A percentile compares a stretch with the other conserved stretches of the same genome.
phyloP scores from a whole-genome alignment of 768 basidiomycete genomes.

The Cubamyces sp. region DNA sequence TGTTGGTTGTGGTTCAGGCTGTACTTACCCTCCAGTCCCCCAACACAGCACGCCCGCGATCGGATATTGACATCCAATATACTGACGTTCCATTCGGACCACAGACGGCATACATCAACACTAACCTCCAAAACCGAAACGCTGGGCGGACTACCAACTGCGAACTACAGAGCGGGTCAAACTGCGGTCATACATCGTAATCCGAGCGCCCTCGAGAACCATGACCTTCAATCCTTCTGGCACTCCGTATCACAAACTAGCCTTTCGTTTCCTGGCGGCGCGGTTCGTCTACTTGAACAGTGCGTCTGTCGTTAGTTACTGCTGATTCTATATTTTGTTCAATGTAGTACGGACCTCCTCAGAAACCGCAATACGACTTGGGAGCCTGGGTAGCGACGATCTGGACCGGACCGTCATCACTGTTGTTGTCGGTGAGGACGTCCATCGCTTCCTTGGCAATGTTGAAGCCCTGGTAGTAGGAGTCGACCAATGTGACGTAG shows the following conservation, averaged over 20 bases:
- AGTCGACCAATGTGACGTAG: slow-evolving; percentile 38
- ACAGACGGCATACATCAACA: too few species aligned
- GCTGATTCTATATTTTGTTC: too few species aligned
- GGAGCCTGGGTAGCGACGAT: slow-evolving; percentile 49
- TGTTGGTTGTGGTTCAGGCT: too few species aligned
- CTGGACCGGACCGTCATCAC: slow-evolving; percentile 49
- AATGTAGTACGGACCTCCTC: slow-evolving; percentile 1
- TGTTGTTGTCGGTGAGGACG: slow-evolving; percentile 44
- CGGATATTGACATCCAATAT: too few species aligned
- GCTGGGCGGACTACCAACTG: slow-evolving; percentile 1
- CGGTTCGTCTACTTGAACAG: too few species aligned
- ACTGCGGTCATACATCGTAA: slow-evolving; percentile 12
- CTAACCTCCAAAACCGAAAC: neutral
- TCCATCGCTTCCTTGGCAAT: slow-evolving; percentile 42
- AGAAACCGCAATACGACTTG: slow-evolving; percentile 55
- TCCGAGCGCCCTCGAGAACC: slow-evolving; percentile 10
- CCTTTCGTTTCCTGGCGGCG: too few species aligned
- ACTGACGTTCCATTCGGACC: neutral
- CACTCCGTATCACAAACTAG: neutral
- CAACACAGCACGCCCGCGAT: too few species aligned
- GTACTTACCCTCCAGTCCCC: too few species aligned
- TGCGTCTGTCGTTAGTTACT: too few species aligned
- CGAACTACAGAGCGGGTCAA: slow-evolving; percentile 4
- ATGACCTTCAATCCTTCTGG: neutral
- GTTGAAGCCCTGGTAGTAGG: slow-evolving; percentile 39